These are phyloP conservation scores for Yamadazyma oceani DNA, from an alignment of 1,139 yeast genomes.

Conservation along the genomic window DNA sequence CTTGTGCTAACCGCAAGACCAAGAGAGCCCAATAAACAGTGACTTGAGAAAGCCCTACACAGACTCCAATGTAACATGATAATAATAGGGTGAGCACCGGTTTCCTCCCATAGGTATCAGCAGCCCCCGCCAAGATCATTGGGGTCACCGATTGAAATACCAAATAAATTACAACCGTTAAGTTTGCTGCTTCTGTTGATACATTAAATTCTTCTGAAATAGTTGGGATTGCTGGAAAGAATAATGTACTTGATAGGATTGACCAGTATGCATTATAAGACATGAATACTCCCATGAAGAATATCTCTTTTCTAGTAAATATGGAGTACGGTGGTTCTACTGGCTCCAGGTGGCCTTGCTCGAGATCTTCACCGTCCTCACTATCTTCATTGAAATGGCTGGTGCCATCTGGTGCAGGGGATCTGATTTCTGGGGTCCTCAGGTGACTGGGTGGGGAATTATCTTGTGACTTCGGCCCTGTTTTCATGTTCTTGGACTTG, in stretches of 20 bases:
- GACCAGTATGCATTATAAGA: slow-evolving; percentile 52
- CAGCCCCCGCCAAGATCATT: slow-evolving; percentile 59
- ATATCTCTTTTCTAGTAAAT: slow-evolving; percentile 18
- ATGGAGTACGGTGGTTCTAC: slow-evolving; percentile 10
- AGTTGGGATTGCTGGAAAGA: slow-evolving; percentile 67
- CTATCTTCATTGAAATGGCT: neutral
- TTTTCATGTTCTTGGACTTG: too few relatives aligned
- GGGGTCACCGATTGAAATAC: slow-evolving; percentile 73
- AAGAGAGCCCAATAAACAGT: slow-evolving; percentile 28
- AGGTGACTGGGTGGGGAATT: too few relatives aligned
- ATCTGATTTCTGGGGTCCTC: too few relatives aligned
- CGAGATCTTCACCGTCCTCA: neutral
- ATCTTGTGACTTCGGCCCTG: too few relatives aligned
- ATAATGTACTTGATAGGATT: slow-evolving; percentile 66
- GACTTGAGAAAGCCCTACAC: slow-evolving; percentile 26
- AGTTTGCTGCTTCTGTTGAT: slow-evolving; percentile 54
- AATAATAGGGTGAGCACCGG: slow-evolving; percentile 60
- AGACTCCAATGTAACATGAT: slow-evolving; percentile 17
- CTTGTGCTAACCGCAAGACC: slow-evolving; percentile 57
- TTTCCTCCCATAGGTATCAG: slow-evolving; percentile 69
- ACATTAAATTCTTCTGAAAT: slow-evolving; percentile 53
- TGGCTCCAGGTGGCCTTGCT: neutral
- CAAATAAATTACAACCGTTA: slow-evolving; percentile 71
- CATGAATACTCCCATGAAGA: slow-evolving; percentile 20
- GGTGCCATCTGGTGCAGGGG: too few relatives aligned